Base-by-base conservation (phyloP, 352 stramenopile genomes). In the Pythium utonaiense region DNA sequence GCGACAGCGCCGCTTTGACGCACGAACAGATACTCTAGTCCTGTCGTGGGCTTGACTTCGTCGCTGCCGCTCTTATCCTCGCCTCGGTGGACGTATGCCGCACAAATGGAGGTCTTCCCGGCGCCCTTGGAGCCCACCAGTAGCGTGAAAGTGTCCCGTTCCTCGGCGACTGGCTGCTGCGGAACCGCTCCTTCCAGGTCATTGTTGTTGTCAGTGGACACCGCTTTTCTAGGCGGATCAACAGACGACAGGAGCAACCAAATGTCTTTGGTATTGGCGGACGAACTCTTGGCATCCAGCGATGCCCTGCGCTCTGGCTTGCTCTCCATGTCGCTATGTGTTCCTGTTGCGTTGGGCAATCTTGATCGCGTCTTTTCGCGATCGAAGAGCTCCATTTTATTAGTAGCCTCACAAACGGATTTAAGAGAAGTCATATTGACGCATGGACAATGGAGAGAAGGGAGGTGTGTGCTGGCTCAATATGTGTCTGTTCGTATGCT, bases 21-120 rank as follows among this genome's bases (percentile, higher is more conserved):
- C 49, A 91, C 88, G 44, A 93, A 97, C 6, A 91, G 67, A 57
- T 97, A 98, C 64, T 97, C 88, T n/a, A 97, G 73, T 3, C 89
- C 90, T 6, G 93, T 92, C 5, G 89, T 97, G 30, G 89, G 88
- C 62, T 97, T 97, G 56, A 91, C 91, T 57, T 94, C 75, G 21
- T 95, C 86, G 14, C 30, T 31, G n/a, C 49, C 41, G 13, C 33
- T 25, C 34, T 67, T 67, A 47, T 67, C 60, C 71, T 80, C 89
- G 28, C 70, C 68, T 3, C 76, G 83, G 67, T 86, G 89, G 24
- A 83, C 71, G 42, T 89, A 90, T 27, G 71, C 78, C 16, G 72
- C 70, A 13, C 80, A 78, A n/a, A 97, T 65, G 28, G 80, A 91
- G 16, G 82, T 90, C 72, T 97, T 97, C 19, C 87, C 88, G 0